Percentiles rank a stretch among this genome's conserved stretches.
Conservation (phyloP, 495 filamentous ascomycete species). For the Aspergillus leporis region DNA sequence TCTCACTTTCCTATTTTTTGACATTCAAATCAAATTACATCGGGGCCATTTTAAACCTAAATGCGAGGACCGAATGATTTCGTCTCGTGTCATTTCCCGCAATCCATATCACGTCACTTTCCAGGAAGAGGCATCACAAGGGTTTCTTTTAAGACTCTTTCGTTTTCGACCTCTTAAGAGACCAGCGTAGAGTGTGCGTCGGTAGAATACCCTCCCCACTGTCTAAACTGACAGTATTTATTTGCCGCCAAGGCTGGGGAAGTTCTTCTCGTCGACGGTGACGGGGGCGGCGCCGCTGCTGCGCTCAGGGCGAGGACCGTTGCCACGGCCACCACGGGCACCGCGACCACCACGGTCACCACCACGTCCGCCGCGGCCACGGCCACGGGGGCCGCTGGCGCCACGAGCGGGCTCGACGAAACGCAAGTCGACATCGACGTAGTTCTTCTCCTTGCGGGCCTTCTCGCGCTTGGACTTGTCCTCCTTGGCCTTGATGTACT, state of each 20-base stretch:
- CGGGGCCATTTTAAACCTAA: slow-evolving; percentile 27
- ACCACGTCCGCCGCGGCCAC: slow-evolving; percentile 55
- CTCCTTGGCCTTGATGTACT: slow-evolving; percentile 71
- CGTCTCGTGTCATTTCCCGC: slow-evolving; percentile 12
- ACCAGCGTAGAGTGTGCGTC: not conserved
- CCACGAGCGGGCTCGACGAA: slow-evolving; percentile 63
- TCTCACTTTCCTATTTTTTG: slow-evolving; percentile 35
- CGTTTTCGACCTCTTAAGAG: not conserved
- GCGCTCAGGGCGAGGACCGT: slow-evolving; percentile 38
- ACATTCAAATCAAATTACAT: slow-evolving; percentile 44
- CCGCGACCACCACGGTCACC: slow-evolving; percentile 48
- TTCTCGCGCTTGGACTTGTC: slow-evolving; percentile 85
- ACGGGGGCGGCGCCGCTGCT: slow-evolving; percentile 38
- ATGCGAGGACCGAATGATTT: slow-evolving; percentile 15
- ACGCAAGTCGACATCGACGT: slow-evolving; percentile 81
- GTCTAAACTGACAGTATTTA: slow-evolving; percentile 27
- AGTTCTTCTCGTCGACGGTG: slow-evolving; percentile 53
- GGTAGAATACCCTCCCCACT: not conserved
- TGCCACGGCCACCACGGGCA: slow-evolving; percentile 39
- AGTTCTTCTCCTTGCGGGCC: slow-evolving; percentile 88
- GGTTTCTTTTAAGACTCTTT: slow-evolving; percentile 4
- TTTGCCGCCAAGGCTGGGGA: slow-evolving; percentile 50
- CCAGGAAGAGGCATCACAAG: slow-evolving; percentile 11
- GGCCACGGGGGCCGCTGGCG: slow-evolving; percentile 50
- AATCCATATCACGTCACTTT: slow-evolving; percentile 14